phyloP scores from a whole-genome alignment of 495 filamentous ascomycete species.

The Penicillium cinerascens region DNA sequence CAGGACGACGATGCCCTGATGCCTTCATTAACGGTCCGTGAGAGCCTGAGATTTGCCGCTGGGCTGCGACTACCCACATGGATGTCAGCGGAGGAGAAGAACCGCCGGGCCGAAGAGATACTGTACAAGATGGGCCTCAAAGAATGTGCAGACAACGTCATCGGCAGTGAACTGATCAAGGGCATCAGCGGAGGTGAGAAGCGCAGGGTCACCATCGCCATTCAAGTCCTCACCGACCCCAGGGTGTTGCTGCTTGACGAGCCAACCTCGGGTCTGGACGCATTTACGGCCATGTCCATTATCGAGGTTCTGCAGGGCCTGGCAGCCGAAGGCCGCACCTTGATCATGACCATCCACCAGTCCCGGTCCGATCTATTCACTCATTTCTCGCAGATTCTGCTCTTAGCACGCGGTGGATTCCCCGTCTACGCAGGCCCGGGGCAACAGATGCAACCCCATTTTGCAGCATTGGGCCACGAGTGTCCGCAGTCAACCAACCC shows the following conservation, averaged over 20 bases:
- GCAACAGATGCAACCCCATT: conserved; percentile 62
- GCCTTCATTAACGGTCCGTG: conserved; percentile 69
- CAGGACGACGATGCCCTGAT: conserved; percentile 73
- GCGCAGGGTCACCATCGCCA: conserved; percentile 67
- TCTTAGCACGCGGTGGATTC: conserved; percentile 64
- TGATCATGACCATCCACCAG: conserved; percentile 74
- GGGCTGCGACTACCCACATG: conserved; percentile 62
- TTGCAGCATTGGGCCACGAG: conserved; percentile 52
- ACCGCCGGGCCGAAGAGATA: conserved; percentile 63
- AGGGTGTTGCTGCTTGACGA: conserved; percentile 68
- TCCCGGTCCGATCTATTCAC: conserved; percentile 68
- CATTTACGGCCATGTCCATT: conserved; percentile 72
- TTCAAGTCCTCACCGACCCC: conserved; percentile 72
- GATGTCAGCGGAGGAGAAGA: conserved; percentile 63
- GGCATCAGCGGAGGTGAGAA: conserved; percentile 79
- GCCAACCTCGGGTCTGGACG: conserved; percentile 71
- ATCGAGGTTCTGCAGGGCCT: conserved; percentile 65
- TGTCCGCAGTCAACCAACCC: conserved; percentile 68
- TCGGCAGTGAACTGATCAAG: conserved; percentile 67
- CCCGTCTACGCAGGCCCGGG: conserved; percentile 65
- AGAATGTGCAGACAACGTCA: conserved; percentile 70
- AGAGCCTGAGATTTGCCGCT: conserved; percentile 67
- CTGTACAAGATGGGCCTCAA: conserved; percentile 71
- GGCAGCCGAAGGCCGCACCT: conserved; percentile 67
- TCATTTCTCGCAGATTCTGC: conserved; percentile 65